A percentile compares a stretch with the other conserved stretches of the same genome.
Evolutionary conservation across 2,329 filamentous ascomycete genomes (phyloP).

Genomic region (Fusarium graminum): DNA sequence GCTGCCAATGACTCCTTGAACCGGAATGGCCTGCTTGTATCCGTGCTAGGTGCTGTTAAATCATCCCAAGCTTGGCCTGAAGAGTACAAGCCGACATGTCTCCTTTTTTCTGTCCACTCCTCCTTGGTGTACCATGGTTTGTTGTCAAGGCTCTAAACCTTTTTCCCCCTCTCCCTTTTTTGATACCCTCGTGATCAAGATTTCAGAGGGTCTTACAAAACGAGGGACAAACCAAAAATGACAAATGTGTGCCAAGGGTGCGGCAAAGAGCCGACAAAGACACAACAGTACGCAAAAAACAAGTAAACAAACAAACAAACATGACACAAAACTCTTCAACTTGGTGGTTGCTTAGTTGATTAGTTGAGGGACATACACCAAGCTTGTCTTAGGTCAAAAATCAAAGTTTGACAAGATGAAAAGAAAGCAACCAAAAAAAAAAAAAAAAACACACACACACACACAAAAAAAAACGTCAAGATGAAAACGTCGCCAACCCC

Average conservation of each 20-base stretch:
- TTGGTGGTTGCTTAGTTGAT: constrained; percentile 17
- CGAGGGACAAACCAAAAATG: constrained; percentile 20
- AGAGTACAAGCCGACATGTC: constrained; percentile 29
- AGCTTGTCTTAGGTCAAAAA: constrained; percentile 33
- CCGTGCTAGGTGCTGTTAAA: neutral
- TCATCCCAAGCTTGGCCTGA: constrained; percentile 27
- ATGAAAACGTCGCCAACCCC: constrained; percentile 17
- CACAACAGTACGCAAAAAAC: constrained; percentile 15
- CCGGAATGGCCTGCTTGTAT: constrained; percentile 17
- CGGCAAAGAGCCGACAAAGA: constrained; percentile 23
- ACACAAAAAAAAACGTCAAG: constrained; percentile 1
- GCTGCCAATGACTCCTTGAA: constrained; percentile 35
- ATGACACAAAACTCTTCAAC: neutral
- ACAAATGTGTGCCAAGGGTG: constrained; percentile 19
- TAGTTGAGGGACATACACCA: constrained; percentile 10
- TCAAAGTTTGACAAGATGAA: constrained; percentile 24
- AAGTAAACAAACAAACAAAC: constrained; percentile 21
- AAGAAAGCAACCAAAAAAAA: constrained; percentile 3
- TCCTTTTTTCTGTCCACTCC: constrained; percentile 31
- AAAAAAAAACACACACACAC: neutral
- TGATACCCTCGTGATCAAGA: constrained; percentile 28
- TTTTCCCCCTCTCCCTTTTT: constrained; percentile 14
- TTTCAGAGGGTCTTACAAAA: constrained; percentile 27
- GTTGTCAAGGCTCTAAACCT: constrained; percentile 17
- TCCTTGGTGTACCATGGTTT: constrained; percentile 19